These are phyloP conservation scores for Podaxis sp. DNA, from an alignment of 768 basidiomycete genomes.

Conservation along the genomic window DNA sequence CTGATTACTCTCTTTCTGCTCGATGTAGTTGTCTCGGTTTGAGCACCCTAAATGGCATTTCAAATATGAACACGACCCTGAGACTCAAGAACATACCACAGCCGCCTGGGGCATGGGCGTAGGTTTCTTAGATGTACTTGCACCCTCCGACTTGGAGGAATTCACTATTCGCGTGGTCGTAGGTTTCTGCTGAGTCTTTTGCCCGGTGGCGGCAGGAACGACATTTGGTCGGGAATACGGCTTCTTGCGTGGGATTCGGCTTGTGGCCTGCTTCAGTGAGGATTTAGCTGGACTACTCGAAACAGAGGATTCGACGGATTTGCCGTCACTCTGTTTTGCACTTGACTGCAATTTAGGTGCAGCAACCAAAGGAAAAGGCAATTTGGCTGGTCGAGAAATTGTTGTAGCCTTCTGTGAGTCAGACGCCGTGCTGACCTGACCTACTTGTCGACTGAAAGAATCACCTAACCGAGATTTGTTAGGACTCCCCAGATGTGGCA, in stretches of 20 bases:
- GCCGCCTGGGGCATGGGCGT: neutral
- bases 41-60: neutral
- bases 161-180: conserved; percentile 17
- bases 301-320: neutral
- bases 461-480: neutral
- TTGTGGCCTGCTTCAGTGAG: conserved; percentile 45
- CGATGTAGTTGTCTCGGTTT: neutral
- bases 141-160: conserved; percentile 13
- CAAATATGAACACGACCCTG: neutral
- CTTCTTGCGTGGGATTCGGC: conserved; percentile 61
- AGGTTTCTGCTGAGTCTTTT: conserved; percentile 10
- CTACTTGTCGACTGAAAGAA: neutral
- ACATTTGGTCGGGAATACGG: conserved; percentile 45
- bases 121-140: conserved; percentile 12
- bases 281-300: conserved; percentile 33
- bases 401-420: neutral
- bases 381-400: conserved; percentile 7
- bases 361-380: conserved; percentile 34
- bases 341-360: neutral
- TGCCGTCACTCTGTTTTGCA: neutral
- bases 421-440: neutral
- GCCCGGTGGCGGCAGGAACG: neutral
- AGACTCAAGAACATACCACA: conserved; percentile 2
- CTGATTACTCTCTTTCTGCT: neutral
- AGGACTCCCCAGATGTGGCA: conserved; percentile 11